Percentiles rank a stretch among this genome's conserved stretches.
These are phyloP conservation scores for Brasilioporus rufonigricans DNA, from an alignment of 768 basidiomycete genomes.

Conservation along the genomic window DNA sequence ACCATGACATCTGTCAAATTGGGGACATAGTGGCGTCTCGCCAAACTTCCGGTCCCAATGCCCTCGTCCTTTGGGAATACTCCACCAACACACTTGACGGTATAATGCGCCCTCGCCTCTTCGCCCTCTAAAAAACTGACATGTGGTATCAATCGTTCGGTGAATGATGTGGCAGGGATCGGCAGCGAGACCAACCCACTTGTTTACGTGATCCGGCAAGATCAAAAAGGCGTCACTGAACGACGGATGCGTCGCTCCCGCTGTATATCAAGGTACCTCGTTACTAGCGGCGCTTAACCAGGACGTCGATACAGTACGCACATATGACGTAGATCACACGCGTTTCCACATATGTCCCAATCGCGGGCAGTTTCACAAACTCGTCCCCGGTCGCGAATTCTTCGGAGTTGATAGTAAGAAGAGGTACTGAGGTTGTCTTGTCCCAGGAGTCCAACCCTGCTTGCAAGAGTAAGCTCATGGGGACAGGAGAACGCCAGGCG, in stretches of 20 bases:
- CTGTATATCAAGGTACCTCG: too few species aligned
- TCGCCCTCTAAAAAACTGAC: conserved; percentile 18
- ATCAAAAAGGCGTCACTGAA: conserved; percentile 37
- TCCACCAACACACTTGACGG: background rate
- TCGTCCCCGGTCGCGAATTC: background rate
- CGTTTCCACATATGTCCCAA: too few species aligned
- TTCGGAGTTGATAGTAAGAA: too few species aligned
- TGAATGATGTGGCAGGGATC: conserved; percentile 19
- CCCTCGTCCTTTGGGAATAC: conserved; percentile 6
- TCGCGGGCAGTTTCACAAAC: background rate
- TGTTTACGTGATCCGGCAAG: conserved; percentile 29
- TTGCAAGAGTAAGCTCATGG: too few species aligned
- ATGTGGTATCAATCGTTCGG: conserved; percentile 18
- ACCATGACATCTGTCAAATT: background rate
- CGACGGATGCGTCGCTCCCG: conserved; percentile 33
- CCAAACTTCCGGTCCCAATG: conserved; percentile 3
- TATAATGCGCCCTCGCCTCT: background rate
- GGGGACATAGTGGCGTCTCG: conserved; percentile 6
- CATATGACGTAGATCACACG: too few species aligned
- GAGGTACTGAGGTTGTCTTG: too few species aligned
- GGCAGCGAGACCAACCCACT: conserved; percentile 22
- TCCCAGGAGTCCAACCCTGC: too few species aligned
- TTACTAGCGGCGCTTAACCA: too few species aligned
- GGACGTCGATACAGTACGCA: background rate
- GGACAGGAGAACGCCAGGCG: too few species aligned